These are phyloP conservation scores for Allium fistulosum DNA, from an alignment of 106 monocot genomes.

Conservation along the genomic window DNA sequence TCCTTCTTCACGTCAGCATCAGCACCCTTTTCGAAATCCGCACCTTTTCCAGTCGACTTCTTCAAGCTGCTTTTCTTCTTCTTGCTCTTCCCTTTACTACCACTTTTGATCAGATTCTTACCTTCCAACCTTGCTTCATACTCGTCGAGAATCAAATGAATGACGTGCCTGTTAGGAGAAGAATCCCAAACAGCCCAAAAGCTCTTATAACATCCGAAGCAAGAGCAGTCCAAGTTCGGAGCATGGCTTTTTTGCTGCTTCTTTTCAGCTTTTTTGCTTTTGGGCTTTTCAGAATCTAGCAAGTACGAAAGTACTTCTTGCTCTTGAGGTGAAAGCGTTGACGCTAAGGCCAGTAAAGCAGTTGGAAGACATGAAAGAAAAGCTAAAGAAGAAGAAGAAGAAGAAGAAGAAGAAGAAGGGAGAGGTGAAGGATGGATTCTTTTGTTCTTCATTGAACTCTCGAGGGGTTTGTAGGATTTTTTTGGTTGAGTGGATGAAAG, in stretches of 20 bases:
- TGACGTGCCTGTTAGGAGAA: constrained; percentile 41
- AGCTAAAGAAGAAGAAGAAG: background rate
- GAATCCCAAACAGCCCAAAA: constrained; percentile 49
- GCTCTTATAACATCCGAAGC: constrained; percentile 57
- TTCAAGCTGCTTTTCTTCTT: background rate
- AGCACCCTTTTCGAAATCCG: background rate
- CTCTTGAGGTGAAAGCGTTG: constrained; percentile 33
- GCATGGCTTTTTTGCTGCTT: constrained; percentile 9
- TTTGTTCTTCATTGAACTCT: constrained; percentile 12
- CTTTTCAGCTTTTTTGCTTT: background rate
- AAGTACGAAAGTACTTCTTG: constrained; percentile 40
- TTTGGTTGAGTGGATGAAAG: background rate
- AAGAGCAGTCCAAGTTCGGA: constrained; percentile 33
- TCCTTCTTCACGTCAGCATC: background rate
- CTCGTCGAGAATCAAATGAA: constrained; percentile 41
- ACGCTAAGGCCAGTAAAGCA: constrained; percentile 29
- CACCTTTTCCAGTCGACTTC: background rate
- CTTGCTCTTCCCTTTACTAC: background rate
- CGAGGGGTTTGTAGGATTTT: background rate
- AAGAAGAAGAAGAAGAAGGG: background rate
- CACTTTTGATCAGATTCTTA: background rate
- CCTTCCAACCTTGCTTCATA: constrained; percentile 13
- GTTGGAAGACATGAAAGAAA: constrained; percentile 20
- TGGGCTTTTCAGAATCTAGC: constrained; percentile 4
- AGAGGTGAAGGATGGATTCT: constrained; percentile 29